Percentiles rank a stretch among this genome's conserved stretches.
Evolutionary conservation across 1,284 basidiomycete species (phyloP).

Genomic region (Takashimella tepidaria): DNA sequence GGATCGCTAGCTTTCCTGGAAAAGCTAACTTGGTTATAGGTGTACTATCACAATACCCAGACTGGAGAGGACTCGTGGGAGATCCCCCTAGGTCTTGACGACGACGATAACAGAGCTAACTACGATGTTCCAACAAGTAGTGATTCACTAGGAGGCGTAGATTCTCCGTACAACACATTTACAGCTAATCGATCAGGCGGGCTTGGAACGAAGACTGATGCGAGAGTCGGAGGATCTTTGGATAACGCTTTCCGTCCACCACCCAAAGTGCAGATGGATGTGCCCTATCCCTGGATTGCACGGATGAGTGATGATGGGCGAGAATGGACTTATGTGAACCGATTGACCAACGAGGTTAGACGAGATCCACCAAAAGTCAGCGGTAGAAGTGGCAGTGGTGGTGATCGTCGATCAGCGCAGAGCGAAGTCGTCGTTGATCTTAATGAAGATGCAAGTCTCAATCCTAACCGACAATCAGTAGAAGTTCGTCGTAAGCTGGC

Average conservation of each 20-base stretch:
- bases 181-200: not conserved
- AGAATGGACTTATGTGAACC: conserved; percentile 74
- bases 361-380: conserved; percentile 48
- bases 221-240: not conserved
- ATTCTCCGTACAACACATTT: conserved; percentile 10
- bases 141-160: not conserved
- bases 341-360: conserved; percentile 59
- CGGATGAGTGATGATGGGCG: conserved; percentile 77
- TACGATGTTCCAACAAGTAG: not conserved
- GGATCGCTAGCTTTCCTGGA: not conserved
- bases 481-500: not conserved
- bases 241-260: conserved; percentile 29
- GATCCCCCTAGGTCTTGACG: conserved; percentile 58
- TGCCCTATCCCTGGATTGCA: conserved; percentile 70
- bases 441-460: not conserved
- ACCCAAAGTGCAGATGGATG: conserved; percentile 52
- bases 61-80: conserved; percentile 83
- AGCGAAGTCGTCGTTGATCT: not conserved
- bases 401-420: not conserved
- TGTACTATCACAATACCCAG: conserved; percentile 87
- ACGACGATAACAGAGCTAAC: conserved; percentile 51
- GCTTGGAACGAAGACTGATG: no score
- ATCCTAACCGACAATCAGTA: conserved; percentile 18
- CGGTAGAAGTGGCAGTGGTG: no score
- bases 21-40: conserved; percentile 51